Percentiles rank a stretch among this genome's conserved stretches.
phyloP scores from a whole-genome alignment of 2,329 filamentous ascomycete species.

The Aspergillus japonicus region DNA sequence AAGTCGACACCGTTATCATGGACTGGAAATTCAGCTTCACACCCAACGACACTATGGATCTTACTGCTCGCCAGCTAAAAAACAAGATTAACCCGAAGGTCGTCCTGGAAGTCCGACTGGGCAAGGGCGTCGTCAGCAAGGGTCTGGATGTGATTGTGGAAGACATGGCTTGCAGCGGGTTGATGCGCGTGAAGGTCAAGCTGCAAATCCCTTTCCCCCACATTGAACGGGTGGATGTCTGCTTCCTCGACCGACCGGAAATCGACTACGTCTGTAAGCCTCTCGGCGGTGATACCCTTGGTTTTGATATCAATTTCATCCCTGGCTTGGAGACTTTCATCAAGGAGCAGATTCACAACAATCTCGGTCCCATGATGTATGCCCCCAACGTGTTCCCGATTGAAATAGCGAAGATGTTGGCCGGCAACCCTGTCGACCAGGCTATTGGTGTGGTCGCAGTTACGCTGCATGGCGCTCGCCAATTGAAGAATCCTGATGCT shows the following conservation, averaged over 20 bases:
- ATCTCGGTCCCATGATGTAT: conserved; percentile 96
- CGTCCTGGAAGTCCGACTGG: conserved; percentile 88
- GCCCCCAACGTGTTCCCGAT: conserved; percentile 96
- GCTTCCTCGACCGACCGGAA: conserved; percentile 81
- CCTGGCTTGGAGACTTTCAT: conserved; percentile 93
- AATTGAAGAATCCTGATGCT: conserved; percentile 92
- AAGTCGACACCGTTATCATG: conserved; percentile 96
- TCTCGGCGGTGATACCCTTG: conserved; percentile 88
- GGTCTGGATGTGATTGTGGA: conserved; percentile 96
- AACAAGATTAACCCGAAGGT: conserved; percentile 97
- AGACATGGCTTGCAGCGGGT: conserved; percentile 91
- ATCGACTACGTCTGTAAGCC: conserved; percentile 99
- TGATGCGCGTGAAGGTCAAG: conserved; percentile 98
- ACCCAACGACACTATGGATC: conserved; percentile 86
- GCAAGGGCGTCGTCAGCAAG: conserved; percentile 96
- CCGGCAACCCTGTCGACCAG: conserved; percentile 89
- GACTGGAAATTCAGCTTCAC: conserved; percentile 99
- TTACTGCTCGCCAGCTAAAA: conserved; percentile 85
- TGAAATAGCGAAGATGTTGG: conserved; percentile 96
- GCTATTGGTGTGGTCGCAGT: conserved; percentile 92
- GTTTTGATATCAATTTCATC: conserved; percentile 99
- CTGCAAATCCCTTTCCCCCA: conserved; percentile 94
- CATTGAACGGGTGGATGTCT: conserved; percentile 91
- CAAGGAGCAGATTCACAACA: conserved; percentile 91
- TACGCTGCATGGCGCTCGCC: conserved; percentile 85